phyloP scores from a whole-genome alignment of 495 filamentous ascomycete genomes.

The Lasiosphaeris hirsuta region DNA sequence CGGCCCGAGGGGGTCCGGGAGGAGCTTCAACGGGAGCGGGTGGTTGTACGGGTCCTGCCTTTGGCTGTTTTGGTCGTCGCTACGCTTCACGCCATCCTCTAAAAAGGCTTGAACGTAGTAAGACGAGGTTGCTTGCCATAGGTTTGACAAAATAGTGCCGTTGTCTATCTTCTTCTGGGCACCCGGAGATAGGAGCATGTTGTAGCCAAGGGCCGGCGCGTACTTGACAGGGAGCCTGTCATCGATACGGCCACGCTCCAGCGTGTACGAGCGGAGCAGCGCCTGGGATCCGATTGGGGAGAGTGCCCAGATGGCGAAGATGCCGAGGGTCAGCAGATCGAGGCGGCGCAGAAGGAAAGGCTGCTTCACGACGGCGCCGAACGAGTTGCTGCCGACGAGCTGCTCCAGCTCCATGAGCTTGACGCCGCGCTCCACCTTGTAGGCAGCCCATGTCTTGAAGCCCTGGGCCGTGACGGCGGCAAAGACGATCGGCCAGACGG shows the following conservation, averaged over 20 bases:
- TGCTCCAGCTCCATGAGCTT: conserved; percentile 16
- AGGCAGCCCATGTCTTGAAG: conserved; percentile 18
- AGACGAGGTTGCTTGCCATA: not conserved
- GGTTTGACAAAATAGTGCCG: not conserved
- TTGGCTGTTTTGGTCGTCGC: not conserved
- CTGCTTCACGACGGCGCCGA: conserved; percentile 12
- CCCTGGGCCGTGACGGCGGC: conserved; percentile 15
- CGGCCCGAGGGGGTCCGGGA: not conserved
- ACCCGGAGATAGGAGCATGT: conserved; percentile 5
- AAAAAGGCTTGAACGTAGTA: conserved; percentile 1
- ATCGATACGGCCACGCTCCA: not conserved
- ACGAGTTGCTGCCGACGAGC: conserved; percentile 15
- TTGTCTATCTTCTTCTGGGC: not conserved
- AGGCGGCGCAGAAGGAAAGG: conserved; percentile 8
- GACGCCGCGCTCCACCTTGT: conserved; percentile 15
- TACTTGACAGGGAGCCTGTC: not conserved
- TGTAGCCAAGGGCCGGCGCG: not conserved
- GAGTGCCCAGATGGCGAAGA: conserved; percentile 12
- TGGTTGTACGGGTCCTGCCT: conserved; percentile 9
- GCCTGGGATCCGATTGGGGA: conserved; percentile 10
- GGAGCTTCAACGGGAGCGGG: not conserved
- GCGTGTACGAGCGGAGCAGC: not conserved
- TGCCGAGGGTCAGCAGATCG: conserved; percentile 4
- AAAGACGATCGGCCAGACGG: conserved; percentile 18
- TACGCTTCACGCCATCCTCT: not conserved